phyloP scores from a whole-genome alignment of 1,284 basidiomycete species.

The Rhodotorula glutinis region DNA sequence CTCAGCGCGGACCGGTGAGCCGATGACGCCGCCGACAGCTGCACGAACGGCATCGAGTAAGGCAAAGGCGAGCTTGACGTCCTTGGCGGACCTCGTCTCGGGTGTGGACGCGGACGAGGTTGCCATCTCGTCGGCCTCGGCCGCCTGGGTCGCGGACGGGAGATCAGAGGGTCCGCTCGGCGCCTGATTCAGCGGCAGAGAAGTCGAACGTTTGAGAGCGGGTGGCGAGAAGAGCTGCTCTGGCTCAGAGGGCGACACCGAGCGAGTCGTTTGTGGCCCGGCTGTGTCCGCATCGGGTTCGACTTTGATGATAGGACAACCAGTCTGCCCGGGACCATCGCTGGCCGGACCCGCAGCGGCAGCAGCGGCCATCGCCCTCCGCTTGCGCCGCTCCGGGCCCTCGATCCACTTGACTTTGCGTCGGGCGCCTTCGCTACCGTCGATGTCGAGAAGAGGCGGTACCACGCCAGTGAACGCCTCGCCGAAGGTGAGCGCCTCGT shows the following conservation, averaged over 20 bases:
- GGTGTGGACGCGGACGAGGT: too few relatives aligned
- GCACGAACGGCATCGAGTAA: conserved; percentile 20
- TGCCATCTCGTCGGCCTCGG: too few relatives aligned
- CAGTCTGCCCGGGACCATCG: background rate
- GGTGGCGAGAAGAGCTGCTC: background rate
- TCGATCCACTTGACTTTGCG: conserved; percentile 27
- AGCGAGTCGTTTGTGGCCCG: background rate
- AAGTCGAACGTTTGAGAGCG: background rate
- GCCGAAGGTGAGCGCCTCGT: conserved; percentile 6
- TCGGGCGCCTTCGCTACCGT: background rate
- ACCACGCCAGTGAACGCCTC: conserved; percentile 7
- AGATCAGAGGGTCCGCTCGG: too few relatives aligned
- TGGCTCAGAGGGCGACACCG: background rate
- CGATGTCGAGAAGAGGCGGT: background rate
- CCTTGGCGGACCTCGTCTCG: background rate
- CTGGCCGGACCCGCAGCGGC: background rate
- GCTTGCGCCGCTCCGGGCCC: conserved; percentile 20
- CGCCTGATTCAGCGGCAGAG: background rate
- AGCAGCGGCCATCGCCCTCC: conserved; percentile 12
- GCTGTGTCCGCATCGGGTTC: background rate
- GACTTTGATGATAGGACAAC: background rate
- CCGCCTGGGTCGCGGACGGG: too few relatives aligned
- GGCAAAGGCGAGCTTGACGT: conserved; percentile 16
- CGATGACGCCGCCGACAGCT: conserved; percentile 1
- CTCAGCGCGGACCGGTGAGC: background rate